Conservation (phyloP, 805 yeast species). For the Pichia nanzhaoensis region DNA sequence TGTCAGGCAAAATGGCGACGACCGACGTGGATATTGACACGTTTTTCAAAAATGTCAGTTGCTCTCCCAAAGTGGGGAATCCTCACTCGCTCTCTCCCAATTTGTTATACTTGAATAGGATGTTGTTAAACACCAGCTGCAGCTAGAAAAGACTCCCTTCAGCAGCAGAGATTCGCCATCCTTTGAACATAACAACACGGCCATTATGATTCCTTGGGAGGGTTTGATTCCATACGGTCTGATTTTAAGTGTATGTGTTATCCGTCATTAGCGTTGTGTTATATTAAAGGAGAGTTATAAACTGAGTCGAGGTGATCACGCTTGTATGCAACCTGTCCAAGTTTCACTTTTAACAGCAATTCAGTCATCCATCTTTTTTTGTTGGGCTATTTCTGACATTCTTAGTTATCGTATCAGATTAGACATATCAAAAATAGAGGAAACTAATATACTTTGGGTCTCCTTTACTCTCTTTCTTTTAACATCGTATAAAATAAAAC, state of each 20-base stretch:
- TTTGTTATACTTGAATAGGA: not conserved
- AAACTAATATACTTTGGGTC: too few species aligned
- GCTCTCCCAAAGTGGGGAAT: constrained; percentile 1
- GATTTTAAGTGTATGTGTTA: constrained; percentile 41
- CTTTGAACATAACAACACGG: constrained; percentile 1
- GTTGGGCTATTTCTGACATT: too few species aligned
- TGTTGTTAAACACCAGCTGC: not conserved
- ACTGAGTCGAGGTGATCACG: too few species aligned
- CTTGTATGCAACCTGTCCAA: too few species aligned
- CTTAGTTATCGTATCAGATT: too few species aligned
- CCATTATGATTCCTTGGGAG: constrained; percentile 60
- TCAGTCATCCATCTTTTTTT: too few species aligned
- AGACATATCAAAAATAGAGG: too few species aligned
- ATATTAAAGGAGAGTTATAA: too few species aligned
- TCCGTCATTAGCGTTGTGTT: not conserved
- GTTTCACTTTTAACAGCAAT: too few species aligned
- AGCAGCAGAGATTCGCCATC: not conserved
- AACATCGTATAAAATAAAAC: not conserved
- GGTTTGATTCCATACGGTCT: constrained; percentile 57
- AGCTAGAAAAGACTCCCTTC: not conserved
- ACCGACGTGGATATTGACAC: constrained; percentile 1
- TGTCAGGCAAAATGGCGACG: not conserved
- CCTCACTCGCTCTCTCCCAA: not conserved
- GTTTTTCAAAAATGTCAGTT: not conserved
- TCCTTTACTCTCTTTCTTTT: too few species aligned